These are phyloP conservation scores for Ogataea pini DNA, from an alignment of 805 yeast genomes.

Conservation along the genomic window DNA sequence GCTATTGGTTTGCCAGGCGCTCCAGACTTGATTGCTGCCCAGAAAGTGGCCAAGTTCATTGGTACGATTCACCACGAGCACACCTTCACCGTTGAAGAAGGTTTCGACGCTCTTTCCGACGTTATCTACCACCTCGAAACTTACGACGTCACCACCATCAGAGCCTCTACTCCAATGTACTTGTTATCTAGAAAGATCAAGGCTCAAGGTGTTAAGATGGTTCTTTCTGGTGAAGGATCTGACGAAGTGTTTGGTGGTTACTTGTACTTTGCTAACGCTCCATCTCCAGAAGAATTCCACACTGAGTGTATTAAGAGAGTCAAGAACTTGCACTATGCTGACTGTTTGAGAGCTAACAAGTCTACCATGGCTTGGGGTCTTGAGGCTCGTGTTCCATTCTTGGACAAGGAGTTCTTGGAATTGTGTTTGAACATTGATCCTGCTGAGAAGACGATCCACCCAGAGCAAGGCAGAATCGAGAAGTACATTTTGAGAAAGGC, in stretches of 20 bases:
- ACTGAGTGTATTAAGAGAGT: conserved; percentile 93
- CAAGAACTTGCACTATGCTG: conserved; percentile 95
- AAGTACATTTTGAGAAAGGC: conserved; percentile 97
- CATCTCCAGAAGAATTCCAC: conserved; percentile 91
- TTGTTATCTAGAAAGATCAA: conserved; percentile 92
- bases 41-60: conserved; percentile 92
- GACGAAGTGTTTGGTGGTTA: conserved; percentile 99
- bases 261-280: conserved; percentile 96
- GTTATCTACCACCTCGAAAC: conserved; percentile 96
- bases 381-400: conserved; percentile 99
- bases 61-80: conserved; percentile 98
- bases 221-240: conserved; percentile 96
- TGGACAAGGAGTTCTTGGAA: conserved; percentile 90
- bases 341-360: conserved; percentile 98
- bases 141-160: conserved; percentile 95
- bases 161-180: conserved; percentile 99
- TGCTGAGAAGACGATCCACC: conserved; percentile 80
- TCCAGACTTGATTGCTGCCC: conserved; percentile 95
- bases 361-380: conserved; percentile 99
- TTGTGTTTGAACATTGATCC: conserved; percentile 95
- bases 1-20: conserved; percentile 98
- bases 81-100: conserved; percentile 95
- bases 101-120: conserved; percentile 91
- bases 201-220: conserved; percentile 99
- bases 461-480: conserved; percentile 77